These are phyloP conservation scores for Teratosphaeriaceae sp. DNA, from an alignment of 2,329 filamentous ascomycete species.

Conservation along the genomic window DNA sequence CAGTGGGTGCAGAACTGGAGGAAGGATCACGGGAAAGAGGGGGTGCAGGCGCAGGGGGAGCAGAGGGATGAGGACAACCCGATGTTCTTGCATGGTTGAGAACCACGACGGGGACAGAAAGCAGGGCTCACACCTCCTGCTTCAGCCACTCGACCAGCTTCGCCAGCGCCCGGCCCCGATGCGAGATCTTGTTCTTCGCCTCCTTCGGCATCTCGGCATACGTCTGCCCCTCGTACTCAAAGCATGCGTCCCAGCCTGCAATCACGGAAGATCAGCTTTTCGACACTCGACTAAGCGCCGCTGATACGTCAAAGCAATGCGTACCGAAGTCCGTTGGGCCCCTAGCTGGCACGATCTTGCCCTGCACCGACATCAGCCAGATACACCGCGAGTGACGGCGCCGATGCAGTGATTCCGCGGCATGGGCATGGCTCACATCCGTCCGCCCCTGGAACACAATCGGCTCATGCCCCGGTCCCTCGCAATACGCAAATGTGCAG, in stretches of 20 bases:
- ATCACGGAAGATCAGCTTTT: background rate
- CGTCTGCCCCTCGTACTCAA: constrained; percentile 88
- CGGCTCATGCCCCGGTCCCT: constrained; percentile 75
- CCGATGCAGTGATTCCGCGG: background rate
- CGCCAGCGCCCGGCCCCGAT: constrained; percentile 77
- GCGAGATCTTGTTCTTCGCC: constrained; percentile 87
- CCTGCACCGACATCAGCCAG: constrained; percentile 37
- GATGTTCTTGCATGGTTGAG: constrained; percentile 30
- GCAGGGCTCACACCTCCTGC: constrained; percentile 21
- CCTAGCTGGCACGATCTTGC: constrained; percentile 77
- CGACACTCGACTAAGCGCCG: background rate
- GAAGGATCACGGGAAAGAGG: constrained; percentile 48
- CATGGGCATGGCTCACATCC: constrained; percentile 47
- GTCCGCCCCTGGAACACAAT: constrained; percentile 90
- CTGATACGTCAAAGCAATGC: constrained; percentile 24
- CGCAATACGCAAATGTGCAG: constrained; percentile 90
- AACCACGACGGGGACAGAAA: background rate
- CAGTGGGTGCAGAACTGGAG: constrained; percentile 80
- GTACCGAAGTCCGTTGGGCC: constrained; percentile 78
- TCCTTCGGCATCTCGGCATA: constrained; percentile 91
- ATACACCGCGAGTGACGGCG: background rate
- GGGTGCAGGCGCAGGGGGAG: constrained; percentile 18
- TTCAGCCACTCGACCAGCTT: constrained; percentile 74
- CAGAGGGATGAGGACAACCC: constrained; percentile 29
- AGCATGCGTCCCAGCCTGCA: constrained; percentile 89